A percentile compares a stretch with the other conserved stretches of the same genome.
Evolutionary conservation across 176 grass and related monocot species (phyloP).

Genomic region (Hordeum vulgare): MorexV3_pseudomolecules_assembly NC_058519.1:541912413-541912912

Average conservation of each 20-base stretch:
- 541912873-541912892: too few species aligned
- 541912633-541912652: conserved; percentile 19
- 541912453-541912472: conserved; percentile 23
- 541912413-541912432: conserved; percentile 92
- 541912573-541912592: neutral
- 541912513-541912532: conserved; percentile 3
- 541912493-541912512: neutral
- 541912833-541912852: too few species aligned
- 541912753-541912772: conserved; percentile 16
- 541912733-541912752: conserved; percentile 18
- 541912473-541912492: conserved; percentile 23
- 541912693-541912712: conserved; percentile 27
- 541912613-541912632: conserved; percentile 59
- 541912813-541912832: too few species aligned
- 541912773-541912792: too few species aligned
- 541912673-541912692: conserved; percentile 24
- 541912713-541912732: neutral
- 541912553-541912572: neutral
- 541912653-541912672: neutral
- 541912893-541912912: too few species aligned
- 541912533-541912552: neutral
- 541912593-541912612: conserved; percentile 19
- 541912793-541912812: too few species aligned
- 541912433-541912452: conserved; percentile 81
- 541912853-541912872: too few species aligned